A percentile compares a stretch with the other conserved stretches of the same genome.
phyloP scores from a whole-genome alignment of 2,329 filamentous ascomycete species.

The Aspergillus fijiensis region DNA sequence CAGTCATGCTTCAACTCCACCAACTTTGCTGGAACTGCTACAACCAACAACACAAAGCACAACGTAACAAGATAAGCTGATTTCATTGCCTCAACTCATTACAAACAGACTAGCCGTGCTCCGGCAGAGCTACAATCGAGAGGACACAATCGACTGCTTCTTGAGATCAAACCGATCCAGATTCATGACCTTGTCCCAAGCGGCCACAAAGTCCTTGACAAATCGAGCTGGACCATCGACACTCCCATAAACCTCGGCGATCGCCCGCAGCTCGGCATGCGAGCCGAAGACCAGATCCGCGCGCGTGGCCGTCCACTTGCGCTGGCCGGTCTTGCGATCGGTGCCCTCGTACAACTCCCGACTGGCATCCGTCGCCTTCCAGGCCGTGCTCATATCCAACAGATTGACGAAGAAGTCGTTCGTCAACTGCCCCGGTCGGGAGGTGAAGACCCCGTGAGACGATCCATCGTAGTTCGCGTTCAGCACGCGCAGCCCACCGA shows the following conservation, averaged over 20 bases:
- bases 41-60: neutral
- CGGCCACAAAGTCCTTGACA: constrained; percentile 67
- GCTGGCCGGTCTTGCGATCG: constrained; percentile 64
- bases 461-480: constrained; percentile 72
- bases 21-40: too few relatives aligned
- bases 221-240: constrained; percentile 63
- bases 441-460: constrained; percentile 65
- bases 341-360: constrained; percentile 62
- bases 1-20: too few relatives aligned
- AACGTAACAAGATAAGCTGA: neutral
- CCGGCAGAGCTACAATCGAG: neutral
- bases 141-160: neutral
- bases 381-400: constrained; percentile 64
- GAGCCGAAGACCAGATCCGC: constrained; percentile 70
- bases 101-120: neutral
- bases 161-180: constrained; percentile 64
- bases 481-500: constrained; percentile 70
- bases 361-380: constrained; percentile 56
- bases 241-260: constrained; percentile 68
- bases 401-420: constrained; percentile 84
- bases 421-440: constrained; percentile 65
- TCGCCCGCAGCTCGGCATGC: constrained; percentile 70
- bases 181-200: constrained; percentile 75
- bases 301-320: constrained; percentile 70
- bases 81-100: neutral